Base-by-base conservation (phyloP, 2,329 filamentous ascomycete genomes). In the Hysterium pulicare region DNA sequence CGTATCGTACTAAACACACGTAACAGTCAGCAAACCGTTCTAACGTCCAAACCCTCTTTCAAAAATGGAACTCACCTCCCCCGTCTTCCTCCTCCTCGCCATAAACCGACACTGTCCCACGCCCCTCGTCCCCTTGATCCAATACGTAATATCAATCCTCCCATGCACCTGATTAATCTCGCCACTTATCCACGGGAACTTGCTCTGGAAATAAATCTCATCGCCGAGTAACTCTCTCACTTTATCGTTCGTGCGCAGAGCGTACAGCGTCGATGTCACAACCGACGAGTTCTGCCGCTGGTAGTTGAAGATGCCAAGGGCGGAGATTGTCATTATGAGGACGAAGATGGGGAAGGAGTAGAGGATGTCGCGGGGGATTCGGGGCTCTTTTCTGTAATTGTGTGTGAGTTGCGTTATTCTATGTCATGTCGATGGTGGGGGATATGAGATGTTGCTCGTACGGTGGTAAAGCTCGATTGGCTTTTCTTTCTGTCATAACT, bases 261-360 rank as follows among this genome's bases (percentile, higher is more conserved):
- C 87, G 75, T 97, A 98, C 21, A 98, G 79, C 4, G 90, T 93
- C 42, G 86, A 88, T 42, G 82, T 82, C n/a, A 96, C 71, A 13
- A 75, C 87, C 41, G 86, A 87, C 20, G 83, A 89, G n/a, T 87
- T 89, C 44, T 84, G 82, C 69, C 96, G 96, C 68, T 98, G 91
- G 79, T 98, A 97, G 78, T 98, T 98, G 85, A 98, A 97, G 69
- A 98, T 96, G 54, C 86, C 88, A 46, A 94, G 72, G 52, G 84
- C 83, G 53, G 84, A 85, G 42, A 77, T 75, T 37, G 80, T 78
- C 55, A 95, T 81, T 49, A 88, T 73, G 49, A 79, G 68, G 40
- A 85, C 64, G 77, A 97, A 97, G 64, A 95, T 72, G 41, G 91
- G 91, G 24, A 95, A 69, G 1, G 88, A 89, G 55, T 79, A n/a